These are phyloP conservation scores for Actinomortierella ambigua DNA, from an alignment of 371 early-diverging fungal genomes.

Conservation along the genomic window DNA sequence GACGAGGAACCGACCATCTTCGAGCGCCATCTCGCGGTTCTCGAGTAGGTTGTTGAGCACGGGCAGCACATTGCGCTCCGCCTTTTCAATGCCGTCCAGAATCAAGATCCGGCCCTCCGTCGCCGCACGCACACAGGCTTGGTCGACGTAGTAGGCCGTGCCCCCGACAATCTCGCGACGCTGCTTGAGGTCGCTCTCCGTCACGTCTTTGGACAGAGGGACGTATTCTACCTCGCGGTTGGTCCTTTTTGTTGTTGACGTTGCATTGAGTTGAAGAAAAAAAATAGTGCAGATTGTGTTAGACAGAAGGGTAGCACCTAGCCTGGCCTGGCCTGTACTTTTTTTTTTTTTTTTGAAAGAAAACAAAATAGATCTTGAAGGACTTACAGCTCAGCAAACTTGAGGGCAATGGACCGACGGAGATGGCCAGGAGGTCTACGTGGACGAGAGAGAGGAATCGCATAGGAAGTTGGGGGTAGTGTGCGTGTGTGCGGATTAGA, in stretches of 20 bases:
- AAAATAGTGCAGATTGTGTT: neutral
- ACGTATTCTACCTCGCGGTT: conserved; percentile 79
- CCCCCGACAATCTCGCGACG: conserved; percentile 78
- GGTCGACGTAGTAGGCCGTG: conserved; percentile 78
- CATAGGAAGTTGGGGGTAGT: too few species aligned
- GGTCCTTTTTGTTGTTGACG: conserved; percentile 32
- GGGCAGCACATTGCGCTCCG: conserved; percentile 87
- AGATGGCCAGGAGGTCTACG: conserved; percentile 70
- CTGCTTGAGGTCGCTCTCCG: conserved; percentile 84
- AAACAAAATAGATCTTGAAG: neutral
- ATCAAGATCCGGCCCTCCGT: conserved; percentile 80
- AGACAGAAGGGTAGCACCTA: too few species aligned
- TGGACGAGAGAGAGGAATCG: too few species aligned
- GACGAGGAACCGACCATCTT: conserved; percentile 84
- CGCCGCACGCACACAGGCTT: conserved; percentile 83
- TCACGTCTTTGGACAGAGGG: conserved; percentile 77
- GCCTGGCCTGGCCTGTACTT: too few species aligned
- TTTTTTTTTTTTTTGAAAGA: neutral
- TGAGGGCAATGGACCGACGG: conserved; percentile 71
- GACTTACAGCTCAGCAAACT: conserved; percentile 77
- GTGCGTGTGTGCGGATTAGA: too few species aligned
- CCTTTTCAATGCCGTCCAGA: conserved; percentile 85
- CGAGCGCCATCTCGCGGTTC: conserved; percentile 87
- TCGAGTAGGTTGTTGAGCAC: conserved; percentile 87
- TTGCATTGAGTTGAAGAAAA: conserved; percentile 3